Evolutionary conservation across 495 filamentous ascomycete species (phyloP).

Genomic region (Podospora pseudopauciseta): DNA sequence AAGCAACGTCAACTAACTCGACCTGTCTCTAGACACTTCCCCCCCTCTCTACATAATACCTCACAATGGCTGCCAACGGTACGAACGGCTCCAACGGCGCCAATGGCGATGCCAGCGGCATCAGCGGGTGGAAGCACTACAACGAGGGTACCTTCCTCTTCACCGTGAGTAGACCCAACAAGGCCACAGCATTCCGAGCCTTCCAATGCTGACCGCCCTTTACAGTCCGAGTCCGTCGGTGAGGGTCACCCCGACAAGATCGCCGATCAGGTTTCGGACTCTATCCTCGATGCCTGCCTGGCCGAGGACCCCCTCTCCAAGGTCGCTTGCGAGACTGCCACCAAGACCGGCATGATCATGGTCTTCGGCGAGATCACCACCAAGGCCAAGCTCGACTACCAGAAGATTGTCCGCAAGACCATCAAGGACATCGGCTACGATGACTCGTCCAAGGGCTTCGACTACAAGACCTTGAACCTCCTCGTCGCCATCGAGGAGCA

Average conservation of each 20-base stretch:
- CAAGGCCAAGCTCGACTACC: slow-evolving; percentile 92
- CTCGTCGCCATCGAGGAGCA: slow-evolving; percentile 99
- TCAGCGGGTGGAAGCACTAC: slow-evolving; percentile 46
- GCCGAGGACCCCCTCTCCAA: slow-evolving; percentile 93
- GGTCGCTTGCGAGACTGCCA: slow-evolving; percentile 97
- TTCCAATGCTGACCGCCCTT: slow-evolving; percentile 21
- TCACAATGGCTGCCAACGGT: slow-evolving; percentile 62
- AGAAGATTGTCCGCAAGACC: slow-evolving; percentile 89
- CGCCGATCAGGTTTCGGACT: slow-evolving; percentile 97
- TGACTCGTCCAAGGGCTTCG: slow-evolving; percentile 94
- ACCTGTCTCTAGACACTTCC: slow-evolving; percentile 8
- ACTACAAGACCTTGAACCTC: slow-evolving; percentile 99
- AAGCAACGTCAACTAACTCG: slow-evolving; percentile 21
- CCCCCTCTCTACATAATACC: slow-evolving; percentile 8
- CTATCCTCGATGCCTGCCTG: slow-evolving; percentile 96
- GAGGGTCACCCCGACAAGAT: slow-evolving; percentile 99
- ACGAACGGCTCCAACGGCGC: slow-evolving; percentile 40
- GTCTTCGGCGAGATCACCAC: slow-evolving; percentile 99
- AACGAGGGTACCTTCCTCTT: slow-evolving; percentile 85
- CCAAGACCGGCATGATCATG: slow-evolving; percentile 99
- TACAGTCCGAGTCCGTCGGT: slow-evolving; percentile 88
- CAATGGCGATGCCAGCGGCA: slow-evolving; percentile 30
- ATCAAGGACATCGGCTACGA: slow-evolving; percentile 99
- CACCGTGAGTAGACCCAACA: slow-evolving; percentile 56
- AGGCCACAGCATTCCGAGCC: neutral